Evolutionary conservation across 75 land plant genomes (phyloP).

Genomic region (Pseudotsuga menziesii): DNA sequence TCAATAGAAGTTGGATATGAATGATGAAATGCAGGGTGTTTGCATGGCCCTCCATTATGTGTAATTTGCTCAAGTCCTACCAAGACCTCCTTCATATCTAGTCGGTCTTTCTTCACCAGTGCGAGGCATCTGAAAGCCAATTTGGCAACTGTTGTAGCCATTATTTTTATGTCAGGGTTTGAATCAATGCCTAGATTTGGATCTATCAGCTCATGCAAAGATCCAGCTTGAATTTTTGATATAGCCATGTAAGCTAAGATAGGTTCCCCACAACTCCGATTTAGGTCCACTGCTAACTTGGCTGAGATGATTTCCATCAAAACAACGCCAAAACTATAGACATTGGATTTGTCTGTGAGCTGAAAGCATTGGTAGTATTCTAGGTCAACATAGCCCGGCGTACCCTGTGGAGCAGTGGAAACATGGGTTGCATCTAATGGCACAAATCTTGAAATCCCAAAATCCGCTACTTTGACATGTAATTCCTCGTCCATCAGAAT

Average conservation of each 20-base stretch:
- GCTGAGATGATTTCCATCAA: slow-evolving; percentile 31
- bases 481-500: slow-evolving; percentile 16
- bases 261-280: slow-evolving; percentile 14
- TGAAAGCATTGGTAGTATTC: slow-evolving; percentile 37
- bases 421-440: slow-evolving; percentile 30
- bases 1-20: too few relatives aligned
- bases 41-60: too few relatives aligned
- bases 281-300: slow-evolving; percentile 21
- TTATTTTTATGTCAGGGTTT: background rate
- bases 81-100: slow-evolving; percentile 28
- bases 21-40: too few relatives aligned
- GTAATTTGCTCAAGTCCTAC: background rate
- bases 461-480: slow-evolving; percentile 31
- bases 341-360: slow-evolving; percentile 44
- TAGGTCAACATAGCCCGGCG: slow-evolving; percentile 41
- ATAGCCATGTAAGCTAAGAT: slow-evolving; percentile 20
- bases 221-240: slow-evolving; percentile 14
- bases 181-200: slow-evolving; percentile 11
- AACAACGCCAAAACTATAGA: slow-evolving; percentile 43
- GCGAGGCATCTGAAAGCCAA: slow-evolving; percentile 28
- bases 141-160: slow-evolving; percentile 20
- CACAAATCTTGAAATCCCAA: slow-evolving; percentile 31
- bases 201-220: slow-evolving; percentile 25
- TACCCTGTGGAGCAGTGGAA: slow-evolving; percentile 38
- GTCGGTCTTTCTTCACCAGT: slow-evolving; percentile 24